phyloP scores from a whole-genome alignment of 176 grass and related monocot genomes.

The Leersia perrieri region DNA sequence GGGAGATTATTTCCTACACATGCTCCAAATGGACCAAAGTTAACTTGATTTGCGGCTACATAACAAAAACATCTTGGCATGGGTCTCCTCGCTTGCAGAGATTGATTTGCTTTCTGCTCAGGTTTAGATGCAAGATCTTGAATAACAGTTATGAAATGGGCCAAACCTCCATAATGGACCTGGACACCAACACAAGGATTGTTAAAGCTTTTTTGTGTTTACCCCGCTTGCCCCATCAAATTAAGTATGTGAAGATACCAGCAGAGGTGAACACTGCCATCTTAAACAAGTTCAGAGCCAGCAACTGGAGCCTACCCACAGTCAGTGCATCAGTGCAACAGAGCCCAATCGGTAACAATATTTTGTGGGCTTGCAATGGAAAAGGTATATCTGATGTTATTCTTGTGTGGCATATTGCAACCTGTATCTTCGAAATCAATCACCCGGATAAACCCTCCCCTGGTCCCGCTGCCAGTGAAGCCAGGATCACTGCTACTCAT shows the following conservation, averaged over 20 bases:
- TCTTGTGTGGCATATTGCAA: conserved; percentile 27
- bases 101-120: background rate
- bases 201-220: background rate
- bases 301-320: background rate
- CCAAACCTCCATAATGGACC: background rate
- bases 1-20: background rate
- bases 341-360: too few species aligned
- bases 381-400: background rate
- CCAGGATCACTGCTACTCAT: background rate
- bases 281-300: background rate
- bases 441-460: background rate
- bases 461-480: background rate
- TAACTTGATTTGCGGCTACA: background rate
- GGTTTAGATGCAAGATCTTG: background rate
- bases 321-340: background rate
- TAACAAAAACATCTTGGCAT: background rate
- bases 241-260: background rate
- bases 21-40: conserved; percentile 4
- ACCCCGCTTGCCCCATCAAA: background rate
- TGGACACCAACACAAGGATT: background rate
- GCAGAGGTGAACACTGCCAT: background rate
- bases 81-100: background rate
- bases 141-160: background rate
- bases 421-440: conserved; percentile 15
- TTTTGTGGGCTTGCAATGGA: background rate